Conservation (phyloP, 1,284 basidiomycete species). For the Heterobasidion occidentale region DNA sequence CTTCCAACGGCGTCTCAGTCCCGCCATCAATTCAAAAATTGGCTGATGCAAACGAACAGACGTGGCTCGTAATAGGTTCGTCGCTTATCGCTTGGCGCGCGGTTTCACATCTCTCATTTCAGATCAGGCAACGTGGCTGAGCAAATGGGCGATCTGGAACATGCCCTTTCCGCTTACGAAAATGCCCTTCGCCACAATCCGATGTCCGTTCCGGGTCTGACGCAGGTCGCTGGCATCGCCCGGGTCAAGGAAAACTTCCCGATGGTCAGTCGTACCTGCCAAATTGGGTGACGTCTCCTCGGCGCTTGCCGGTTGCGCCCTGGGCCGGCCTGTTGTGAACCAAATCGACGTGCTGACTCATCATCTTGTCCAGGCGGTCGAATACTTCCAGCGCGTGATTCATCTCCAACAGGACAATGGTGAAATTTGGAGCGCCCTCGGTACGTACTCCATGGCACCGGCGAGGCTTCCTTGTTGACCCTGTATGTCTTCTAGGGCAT, state of each 20-base stretch:
- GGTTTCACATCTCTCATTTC: slow-evolving; percentile 13
- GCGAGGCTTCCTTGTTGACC: slow-evolving; percentile 3
- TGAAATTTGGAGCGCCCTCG: slow-evolving; percentile 91
- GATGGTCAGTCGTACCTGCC: slow-evolving; percentile 47
- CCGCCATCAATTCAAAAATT: slow-evolving; percentile 61
- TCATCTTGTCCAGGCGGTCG: slow-evolving; percentile 61
- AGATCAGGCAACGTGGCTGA: slow-evolving; percentile 78
- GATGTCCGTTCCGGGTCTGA: slow-evolving; percentile 79
- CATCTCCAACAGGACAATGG: slow-evolving; percentile 87
- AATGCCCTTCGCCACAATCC: slow-evolving; percentile 90
- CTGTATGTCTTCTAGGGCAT: slow-evolving; percentile 49
- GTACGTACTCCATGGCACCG: slow-evolving; percentile 32
- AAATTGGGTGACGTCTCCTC: slow-evolving; percentile 1
- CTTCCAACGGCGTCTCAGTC: slow-evolving; percentile 4
- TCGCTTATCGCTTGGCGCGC: slow-evolving; percentile 9
- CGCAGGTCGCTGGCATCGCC: slow-evolving; percentile 85
- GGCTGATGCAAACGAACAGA: slow-evolving; percentile 81
- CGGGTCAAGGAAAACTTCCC: slow-evolving; percentile 84
- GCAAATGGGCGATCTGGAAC: slow-evolving; percentile 85
- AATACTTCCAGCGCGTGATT: slow-evolving; percentile 90
- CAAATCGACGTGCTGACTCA: slow-evolving; percentile 6
- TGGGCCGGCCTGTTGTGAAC: background rate
- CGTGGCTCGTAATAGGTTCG: slow-evolving; percentile 86
- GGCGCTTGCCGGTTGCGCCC: background rate
- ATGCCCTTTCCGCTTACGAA: slow-evolving; percentile 86